Conservation (phyloP, 78 protist genomes). For the Acrasis kona region DNA sequence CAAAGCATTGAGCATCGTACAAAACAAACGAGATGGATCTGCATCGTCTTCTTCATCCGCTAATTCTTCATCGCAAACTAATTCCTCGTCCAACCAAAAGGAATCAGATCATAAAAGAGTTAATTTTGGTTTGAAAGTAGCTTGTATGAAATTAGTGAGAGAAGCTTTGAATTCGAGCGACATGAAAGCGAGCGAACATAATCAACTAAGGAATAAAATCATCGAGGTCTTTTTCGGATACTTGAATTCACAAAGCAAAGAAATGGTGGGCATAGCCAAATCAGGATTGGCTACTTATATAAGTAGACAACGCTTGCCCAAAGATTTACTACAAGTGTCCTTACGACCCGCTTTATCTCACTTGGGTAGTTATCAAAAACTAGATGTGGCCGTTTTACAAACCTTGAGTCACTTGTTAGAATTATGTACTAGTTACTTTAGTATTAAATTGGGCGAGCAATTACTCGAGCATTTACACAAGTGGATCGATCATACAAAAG, state of each 20-base stretch:
- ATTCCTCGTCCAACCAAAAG: no score
- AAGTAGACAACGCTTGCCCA: conserved; percentile 26
- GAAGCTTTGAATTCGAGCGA: conserved; percentile 27
- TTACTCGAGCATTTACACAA: conserved; percentile 67
- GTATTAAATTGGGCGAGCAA: conserved; percentile 74
- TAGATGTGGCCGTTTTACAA: conserved; percentile 60
- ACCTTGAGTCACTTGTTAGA: conserved; percentile 70
- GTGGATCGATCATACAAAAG: conserved; percentile 53
- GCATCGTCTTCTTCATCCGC: no score
- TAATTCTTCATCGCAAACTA: no score
- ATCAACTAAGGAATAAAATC: conserved; percentile 41
- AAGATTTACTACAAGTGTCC: conserved; percentile 66
- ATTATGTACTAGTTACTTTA: conserved; percentile 62
- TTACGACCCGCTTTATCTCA: conserved; percentile 72
- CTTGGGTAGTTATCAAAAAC: conserved; percentile 56
- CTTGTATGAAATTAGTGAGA: conserved; percentile 27
- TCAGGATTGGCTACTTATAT: conserved; percentile 6
- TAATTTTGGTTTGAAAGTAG: neutral
- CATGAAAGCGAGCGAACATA: conserved; percentile 3
- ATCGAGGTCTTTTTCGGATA: conserved; percentile 41
- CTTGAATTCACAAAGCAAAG: conserved; percentile 24
- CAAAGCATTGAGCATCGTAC: neutral
- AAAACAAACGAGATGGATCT: neutral
- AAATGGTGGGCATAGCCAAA: conserved; percentile 34
- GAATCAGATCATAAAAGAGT: neutral